phyloP scores from a whole-genome alignment of 2,329 filamentous ascomycete species.

The Cladophialophora chaetospira region DNA sequence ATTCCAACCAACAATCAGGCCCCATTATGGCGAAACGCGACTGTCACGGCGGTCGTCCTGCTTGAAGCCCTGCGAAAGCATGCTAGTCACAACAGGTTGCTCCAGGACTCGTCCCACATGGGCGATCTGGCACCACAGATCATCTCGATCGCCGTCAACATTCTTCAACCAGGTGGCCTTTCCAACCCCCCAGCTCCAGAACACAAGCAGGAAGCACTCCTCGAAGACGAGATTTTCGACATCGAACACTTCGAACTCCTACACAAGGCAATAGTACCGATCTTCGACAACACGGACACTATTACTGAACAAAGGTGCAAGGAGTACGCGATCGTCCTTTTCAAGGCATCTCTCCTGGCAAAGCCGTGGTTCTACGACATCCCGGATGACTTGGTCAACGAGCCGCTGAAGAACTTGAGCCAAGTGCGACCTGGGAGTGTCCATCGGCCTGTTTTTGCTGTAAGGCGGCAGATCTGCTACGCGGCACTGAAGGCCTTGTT shows the following conservation, averaged over 20 bases:
- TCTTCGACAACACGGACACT: constrained; percentile 52
- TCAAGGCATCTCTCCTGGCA: constrained; percentile 81
- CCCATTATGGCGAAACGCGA: constrained; percentile 79
- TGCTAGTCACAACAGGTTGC: neutral
- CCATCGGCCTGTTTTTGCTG: constrained; percentile 64
- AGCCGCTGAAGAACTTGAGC: constrained; percentile 65
- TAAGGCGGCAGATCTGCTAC: constrained; percentile 73
- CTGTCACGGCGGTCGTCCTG: constrained; percentile 69
- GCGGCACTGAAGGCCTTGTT: constrained; percentile 80
- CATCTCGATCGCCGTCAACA: constrained; percentile 66
- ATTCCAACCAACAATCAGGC: constrained; percentile 68
- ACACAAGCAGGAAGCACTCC: constrained; percentile 45
- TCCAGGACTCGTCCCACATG: constrained; percentile 1
- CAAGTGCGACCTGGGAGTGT: constrained; percentile 71
- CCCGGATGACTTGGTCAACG: constrained; percentile 47
- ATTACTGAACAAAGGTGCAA: constrained; percentile 57
- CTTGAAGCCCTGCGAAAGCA: constrained; percentile 43
- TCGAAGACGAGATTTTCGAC: constrained; percentile 77
- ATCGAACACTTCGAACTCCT: constrained; percentile 71
- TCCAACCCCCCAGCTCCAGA: constrained; percentile 42
- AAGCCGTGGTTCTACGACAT: constrained; percentile 64
- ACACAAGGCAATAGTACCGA: constrained; percentile 47
- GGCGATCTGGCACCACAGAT: constrained; percentile 43
- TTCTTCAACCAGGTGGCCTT: constrained; percentile 65
- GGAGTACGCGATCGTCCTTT: constrained; percentile 73